Evolutionary conservation across 345 rosid genomes (phyloP), one percentile per base, ranked within the genome.

Genomic region (Brassica incana): DNA sequence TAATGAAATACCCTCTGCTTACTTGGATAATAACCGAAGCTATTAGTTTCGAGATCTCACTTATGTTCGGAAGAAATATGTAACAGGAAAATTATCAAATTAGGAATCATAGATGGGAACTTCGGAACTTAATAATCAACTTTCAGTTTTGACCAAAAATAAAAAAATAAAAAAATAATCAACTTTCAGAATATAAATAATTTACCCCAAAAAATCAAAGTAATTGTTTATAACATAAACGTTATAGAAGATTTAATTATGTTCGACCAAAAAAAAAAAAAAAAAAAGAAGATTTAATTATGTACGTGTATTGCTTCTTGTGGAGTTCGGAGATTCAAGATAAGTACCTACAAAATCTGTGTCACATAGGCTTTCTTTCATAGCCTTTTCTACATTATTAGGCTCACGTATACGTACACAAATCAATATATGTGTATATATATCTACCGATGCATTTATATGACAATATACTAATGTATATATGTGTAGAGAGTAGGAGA

Each of bases 291-390:
- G 62, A 73, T 14, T 72, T 30, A 40, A 33, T 61, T 61, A 2
- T 62, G 82, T 74, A 74, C 69, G 45, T 73, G 64, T 32, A 32
- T 15, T 33, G 60, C 75, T 63, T 74, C 65, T 73, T 32, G 64
- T 74, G 75, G 70, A 62, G 65, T 69, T 68, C 60, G 35, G 65
- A 71, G 76, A 69, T 80, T 80, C 80, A 80, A 80, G 83, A 75
- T 69, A 75, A 64, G 68, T 65, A 69, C 83, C 83, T 80, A 80
- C 73, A 71, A 30, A 76, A 75, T 80, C 80, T 71, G 40, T 50
- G 80, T 76, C 77, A 76, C 83, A 59, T 81, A 81, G 83, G 77
- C 83, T 76, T 80, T 80, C 80, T 66, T 76, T 60, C 73, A 33
- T 80, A 81, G 83, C 83, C 80, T 81, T 81, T 52, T 56, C 69